Evolutionary conservation across 192 early-diverging fungal genomes (phyloP).

Genomic region (Phlyctochytrium arcticum): DNA sequence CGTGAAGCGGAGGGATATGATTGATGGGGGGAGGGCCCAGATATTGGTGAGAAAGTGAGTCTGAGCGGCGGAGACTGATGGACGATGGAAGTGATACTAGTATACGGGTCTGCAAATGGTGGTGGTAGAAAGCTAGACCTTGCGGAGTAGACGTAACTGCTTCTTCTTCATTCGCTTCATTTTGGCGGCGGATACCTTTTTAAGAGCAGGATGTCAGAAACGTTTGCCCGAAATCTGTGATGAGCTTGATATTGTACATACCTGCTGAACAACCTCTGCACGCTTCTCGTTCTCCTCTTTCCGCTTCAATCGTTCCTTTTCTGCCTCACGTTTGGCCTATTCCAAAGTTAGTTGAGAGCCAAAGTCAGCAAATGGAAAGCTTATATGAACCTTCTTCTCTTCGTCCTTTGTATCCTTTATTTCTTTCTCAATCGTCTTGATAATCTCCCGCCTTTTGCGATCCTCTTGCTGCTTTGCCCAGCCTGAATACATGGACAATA

Average conservation of each 20-base stretch:
- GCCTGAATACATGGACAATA: constrained; percentile 3
- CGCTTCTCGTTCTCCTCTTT: constrained; percentile 44
- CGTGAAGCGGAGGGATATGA: too few relatives aligned
- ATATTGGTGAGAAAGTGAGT: too few relatives aligned
- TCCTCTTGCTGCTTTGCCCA: constrained; percentile 54
- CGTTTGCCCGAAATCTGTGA: background rate
- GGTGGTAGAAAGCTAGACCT: too few relatives aligned
- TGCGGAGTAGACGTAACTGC: constrained; percentile 36
- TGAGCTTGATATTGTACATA: background rate
- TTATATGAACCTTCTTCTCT: constrained; percentile 37
- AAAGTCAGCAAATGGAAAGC: background rate
- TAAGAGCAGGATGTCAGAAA: background rate
- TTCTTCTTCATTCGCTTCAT: constrained; percentile 54
- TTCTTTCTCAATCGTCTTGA: constrained; percentile 49
- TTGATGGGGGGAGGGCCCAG: too few relatives aligned
- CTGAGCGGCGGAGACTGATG: too few relatives aligned
- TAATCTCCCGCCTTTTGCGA: constrained; percentile 38
- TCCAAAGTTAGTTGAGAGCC: background rate
- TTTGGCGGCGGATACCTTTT: constrained; percentile 42
- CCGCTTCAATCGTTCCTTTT: constrained; percentile 48
- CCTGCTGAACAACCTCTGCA: constrained; percentile 44
- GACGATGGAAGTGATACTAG: too few relatives aligned
- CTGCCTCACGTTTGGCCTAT: constrained; percentile 29
- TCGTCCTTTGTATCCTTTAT: constrained; percentile 46
- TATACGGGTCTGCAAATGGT: too few relatives aligned